A percentile compares a stretch with the other conserved stretches of the same genome.
These are phyloP conservation scores for Ramularia endophylla DNA, from an alignment of 2,329 filamentous ascomycete species.

Conservation along the genomic window DNA sequence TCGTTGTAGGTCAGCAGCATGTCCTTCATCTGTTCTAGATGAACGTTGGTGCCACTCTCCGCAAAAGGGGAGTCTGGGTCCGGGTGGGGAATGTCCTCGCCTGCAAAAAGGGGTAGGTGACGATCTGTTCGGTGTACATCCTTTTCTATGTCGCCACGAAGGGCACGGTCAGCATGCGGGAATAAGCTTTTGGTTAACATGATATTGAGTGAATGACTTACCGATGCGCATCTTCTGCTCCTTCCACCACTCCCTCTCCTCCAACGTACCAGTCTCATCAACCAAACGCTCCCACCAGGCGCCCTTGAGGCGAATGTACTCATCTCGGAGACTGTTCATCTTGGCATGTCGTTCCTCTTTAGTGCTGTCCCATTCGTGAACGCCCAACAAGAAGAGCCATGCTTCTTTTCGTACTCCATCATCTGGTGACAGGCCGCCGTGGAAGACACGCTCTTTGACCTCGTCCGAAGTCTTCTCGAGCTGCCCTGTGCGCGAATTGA, in stretches of 20 bases:
- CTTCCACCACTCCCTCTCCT: slow-evolving; percentile 92
- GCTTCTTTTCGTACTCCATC: slow-evolving; percentile 94
- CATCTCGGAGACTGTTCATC: slow-evolving; percentile 79
- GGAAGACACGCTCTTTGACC: slow-evolving; percentile 95
- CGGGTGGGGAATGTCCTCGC: slow-evolving; percentile 93
- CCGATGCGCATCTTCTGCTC: slow-evolving; percentile 91
- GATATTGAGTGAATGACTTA: slow-evolving; percentile 43
- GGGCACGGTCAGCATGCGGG: slow-evolving; percentile 40
- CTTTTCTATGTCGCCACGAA: slow-evolving; percentile 65
- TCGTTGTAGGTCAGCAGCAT: slow-evolving; percentile 99
- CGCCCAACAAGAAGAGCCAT: slow-evolving; percentile 88
- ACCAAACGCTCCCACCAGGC: slow-evolving; percentile 94
- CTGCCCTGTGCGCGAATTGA: slow-evolving; percentile 68
- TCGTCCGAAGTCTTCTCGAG: slow-evolving; percentile 80
- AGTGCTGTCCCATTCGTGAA: slow-evolving; percentile 90
- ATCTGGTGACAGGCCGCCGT: slow-evolving; percentile 80
- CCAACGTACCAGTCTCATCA: slow-evolving; percentile 70
- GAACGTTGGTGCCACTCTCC: slow-evolving; percentile 87
- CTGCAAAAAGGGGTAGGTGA: slow-evolving; percentile 87
- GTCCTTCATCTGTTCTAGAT: slow-evolving; percentile 98
- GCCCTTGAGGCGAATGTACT: slow-evolving; percentile 89
- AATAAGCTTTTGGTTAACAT: slow-evolving; percentile 12
- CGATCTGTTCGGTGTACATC: slow-evolving; percentile 97
- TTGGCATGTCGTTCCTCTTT: slow-evolving; percentile 76
- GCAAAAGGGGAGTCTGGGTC: slow-evolving; percentile 95